Evolutionary conservation across 148 eudicot species (phyloP).

Genomic region (Rheum nobile): DNA sequence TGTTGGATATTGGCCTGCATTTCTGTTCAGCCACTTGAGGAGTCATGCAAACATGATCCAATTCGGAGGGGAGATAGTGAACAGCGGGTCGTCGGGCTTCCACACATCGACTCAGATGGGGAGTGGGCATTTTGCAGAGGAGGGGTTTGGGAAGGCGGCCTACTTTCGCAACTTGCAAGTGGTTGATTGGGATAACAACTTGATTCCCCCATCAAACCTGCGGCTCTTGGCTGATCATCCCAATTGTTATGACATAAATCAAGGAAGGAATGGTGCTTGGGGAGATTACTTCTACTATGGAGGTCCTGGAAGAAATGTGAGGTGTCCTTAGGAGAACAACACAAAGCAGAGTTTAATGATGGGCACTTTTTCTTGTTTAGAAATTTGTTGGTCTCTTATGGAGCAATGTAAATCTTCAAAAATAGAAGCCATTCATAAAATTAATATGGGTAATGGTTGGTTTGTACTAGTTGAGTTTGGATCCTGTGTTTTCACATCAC

Average conservation of each 20-base stretch:
- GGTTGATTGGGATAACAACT: conserved; percentile 93
- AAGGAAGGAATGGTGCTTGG: conserved; percentile 76
- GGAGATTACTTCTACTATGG: conserved; percentile 91
- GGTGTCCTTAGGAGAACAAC: conserved; percentile 28
- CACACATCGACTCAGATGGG: conserved; percentile 99
- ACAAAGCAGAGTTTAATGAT: background rate
- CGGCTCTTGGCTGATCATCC: conserved; percentile 91
- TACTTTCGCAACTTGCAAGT: conserved; percentile 81
- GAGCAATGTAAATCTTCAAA: background rate
- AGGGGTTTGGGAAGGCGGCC: conserved; percentile 85
- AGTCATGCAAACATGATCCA: conserved; percentile 85
- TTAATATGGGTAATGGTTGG: background rate
- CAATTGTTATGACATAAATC: conserved; percentile 68
- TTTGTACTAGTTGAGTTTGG: background rate
- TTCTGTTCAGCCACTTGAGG: conserved; percentile 68
- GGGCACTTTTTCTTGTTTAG: too few relatives aligned
- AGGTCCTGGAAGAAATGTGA: conserved; percentile 81
- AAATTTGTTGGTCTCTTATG: background rate
- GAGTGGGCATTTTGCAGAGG: conserved; percentile 80
- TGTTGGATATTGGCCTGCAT: conserved; percentile 90
- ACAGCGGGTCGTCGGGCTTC: conserved; percentile 51
- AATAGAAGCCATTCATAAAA: background rate
- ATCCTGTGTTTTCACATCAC: background rate
- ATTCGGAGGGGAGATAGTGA: conserved; percentile 93
- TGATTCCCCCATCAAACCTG: conserved; percentile 61